A percentile compares a stretch with the other conserved stretches of the same genome.
Evolutionary conservation across 2,329 filamentous ascomycete genomes (phyloP).

Genomic region (Penicillium thymicola): DNA sequence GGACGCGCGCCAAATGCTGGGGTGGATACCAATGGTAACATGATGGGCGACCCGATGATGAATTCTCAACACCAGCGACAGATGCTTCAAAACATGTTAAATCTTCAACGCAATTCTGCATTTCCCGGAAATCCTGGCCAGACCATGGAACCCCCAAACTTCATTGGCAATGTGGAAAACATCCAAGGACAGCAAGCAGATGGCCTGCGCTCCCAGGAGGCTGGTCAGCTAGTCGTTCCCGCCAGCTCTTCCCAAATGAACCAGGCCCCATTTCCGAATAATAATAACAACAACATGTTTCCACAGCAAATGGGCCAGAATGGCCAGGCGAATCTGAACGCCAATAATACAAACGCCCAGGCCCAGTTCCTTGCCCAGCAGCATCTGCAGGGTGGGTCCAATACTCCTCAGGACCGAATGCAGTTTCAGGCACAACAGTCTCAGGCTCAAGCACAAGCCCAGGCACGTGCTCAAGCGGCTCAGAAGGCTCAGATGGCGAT

Average conservation of each 20-base stretch:
- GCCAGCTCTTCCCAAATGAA: constrained; percentile 57
- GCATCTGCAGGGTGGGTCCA: constrained; percentile 42
- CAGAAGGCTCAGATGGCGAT: constrained; percentile 47
- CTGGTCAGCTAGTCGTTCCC: constrained; percentile 61
- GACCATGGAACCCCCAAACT: constrained; percentile 29
- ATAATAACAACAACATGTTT: constrained; percentile 39
- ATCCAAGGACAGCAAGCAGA: constrained; percentile 60
- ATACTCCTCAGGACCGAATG: constrained; percentile 42
- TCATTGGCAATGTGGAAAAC: constrained; percentile 51
- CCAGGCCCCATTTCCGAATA: constrained; percentile 37
- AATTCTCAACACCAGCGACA: constrained; percentile 39
- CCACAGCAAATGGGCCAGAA: constrained; percentile 43
- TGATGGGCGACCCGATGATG: constrained; percentile 40
- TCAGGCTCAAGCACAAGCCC: constrained; percentile 37
- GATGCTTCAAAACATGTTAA: constrained; percentile 43
- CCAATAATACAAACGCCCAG: constrained; percentile 39
- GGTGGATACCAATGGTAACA: constrained; percentile 29
- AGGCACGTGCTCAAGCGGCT: constrained; percentile 43
- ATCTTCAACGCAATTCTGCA: constrained; percentile 37
- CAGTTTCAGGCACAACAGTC: constrained; percentile 36
- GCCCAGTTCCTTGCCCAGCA: constrained; percentile 35
- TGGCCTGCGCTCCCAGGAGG: constrained; percentile 59
- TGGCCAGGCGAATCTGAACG: constrained; percentile 36
- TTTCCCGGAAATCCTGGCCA: constrained; percentile 35
- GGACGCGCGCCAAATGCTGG: constrained; percentile 29